A percentile compares a stretch with the other conserved stretches of the same genome.
Conservation (phyloP, 2,329 filamentous ascomycete species). For the Fusarium transvaalense region DNA sequence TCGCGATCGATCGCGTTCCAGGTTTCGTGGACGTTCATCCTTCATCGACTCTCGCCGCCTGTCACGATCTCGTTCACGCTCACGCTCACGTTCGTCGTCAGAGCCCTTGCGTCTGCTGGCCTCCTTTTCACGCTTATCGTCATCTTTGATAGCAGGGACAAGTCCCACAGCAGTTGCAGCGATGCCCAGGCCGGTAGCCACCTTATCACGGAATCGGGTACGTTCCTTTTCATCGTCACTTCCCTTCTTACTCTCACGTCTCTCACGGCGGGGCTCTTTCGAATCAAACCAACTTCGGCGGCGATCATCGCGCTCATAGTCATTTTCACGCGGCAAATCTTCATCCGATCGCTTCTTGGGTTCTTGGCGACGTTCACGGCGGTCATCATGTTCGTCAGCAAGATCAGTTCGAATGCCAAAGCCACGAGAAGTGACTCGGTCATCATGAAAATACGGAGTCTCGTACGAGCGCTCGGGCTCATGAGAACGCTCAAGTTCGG, state of each 20-base stretch:
- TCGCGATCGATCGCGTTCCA: conserved; percentile 37
- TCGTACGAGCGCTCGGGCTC: conserved; percentile 47
- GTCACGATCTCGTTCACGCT: conserved; percentile 42
- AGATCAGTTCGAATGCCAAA: conserved; percentile 65
- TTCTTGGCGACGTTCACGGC: conserved; percentile 55
- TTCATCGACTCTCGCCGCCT: conserved; percentile 8
- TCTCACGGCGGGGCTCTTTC: conserved; percentile 49
- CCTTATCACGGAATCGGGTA: conserved; percentile 62
- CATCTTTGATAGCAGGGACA: conserved; percentile 54
- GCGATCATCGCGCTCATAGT: conserved; percentile 49
- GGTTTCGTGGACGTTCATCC: conserved; percentile 2
- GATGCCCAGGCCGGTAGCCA: conserved; percentile 61
- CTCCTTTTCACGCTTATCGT: conserved; percentile 55
- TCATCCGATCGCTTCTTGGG: conserved; percentile 51
- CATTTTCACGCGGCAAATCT: conserved; percentile 46
- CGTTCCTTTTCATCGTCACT: conserved; percentile 56
- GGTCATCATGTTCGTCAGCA: conserved; percentile 56
- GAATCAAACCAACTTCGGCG: conserved; percentile 45
- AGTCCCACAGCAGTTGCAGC: conserved; percentile 64
- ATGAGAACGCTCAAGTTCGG: conserved; percentile 52
- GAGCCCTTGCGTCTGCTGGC: conserved; percentile 49
- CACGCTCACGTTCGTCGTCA: conserved; percentile 50
- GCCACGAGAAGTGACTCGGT: conserved; percentile 61
- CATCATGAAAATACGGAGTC: conserved; percentile 58
- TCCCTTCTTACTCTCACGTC: conserved; percentile 49